Conservation (phyloP, 2,329 filamentous ascomycete species). For the Talaromyces sp. region DNA sequence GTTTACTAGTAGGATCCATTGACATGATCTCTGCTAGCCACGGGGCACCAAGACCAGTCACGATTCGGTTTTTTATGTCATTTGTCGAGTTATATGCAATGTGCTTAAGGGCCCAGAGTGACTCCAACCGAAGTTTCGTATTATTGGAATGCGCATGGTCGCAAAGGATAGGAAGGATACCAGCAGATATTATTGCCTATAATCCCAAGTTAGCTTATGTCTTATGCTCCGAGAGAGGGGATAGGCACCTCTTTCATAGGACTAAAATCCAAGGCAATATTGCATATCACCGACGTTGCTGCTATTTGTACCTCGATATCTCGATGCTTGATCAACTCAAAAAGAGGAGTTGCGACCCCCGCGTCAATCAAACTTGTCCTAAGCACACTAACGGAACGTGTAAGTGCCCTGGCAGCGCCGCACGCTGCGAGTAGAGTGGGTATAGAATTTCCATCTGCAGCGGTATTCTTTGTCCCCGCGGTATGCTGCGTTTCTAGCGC, state of each 20-base stretch:
- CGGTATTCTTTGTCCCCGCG: slow-evolving; percentile 35
- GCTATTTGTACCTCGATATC: slow-evolving; percentile 80
- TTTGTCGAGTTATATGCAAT: slow-evolving; percentile 71
- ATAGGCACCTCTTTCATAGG: slow-evolving; percentile 77
- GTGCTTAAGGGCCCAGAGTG: slow-evolving; percentile 92
- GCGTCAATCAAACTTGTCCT: slow-evolving; percentile 86
- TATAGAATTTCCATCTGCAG: slow-evolving; percentile 71
- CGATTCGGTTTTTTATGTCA: slow-evolving; percentile 70
- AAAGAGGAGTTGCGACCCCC: slow-evolving; percentile 73
- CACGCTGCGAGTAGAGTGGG: slow-evolving; percentile 82
- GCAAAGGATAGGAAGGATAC: slow-evolving; percentile 74
- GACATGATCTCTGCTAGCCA: slow-evolving; percentile 81
- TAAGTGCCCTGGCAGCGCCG: slow-evolving; percentile 74
- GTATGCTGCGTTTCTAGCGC: slow-evolving; percentile 30
- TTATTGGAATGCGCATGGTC: slow-evolving; percentile 80
- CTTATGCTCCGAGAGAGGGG: background rate
- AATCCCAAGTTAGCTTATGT: slow-evolving; percentile 10
- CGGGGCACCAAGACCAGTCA: slow-evolving; percentile 72
- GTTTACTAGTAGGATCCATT: slow-evolving; percentile 45
- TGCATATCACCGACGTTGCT: slow-evolving; percentile 79
- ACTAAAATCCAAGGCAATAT: slow-evolving; percentile 83
- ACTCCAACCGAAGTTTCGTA: slow-evolving; percentile 75
- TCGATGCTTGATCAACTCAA: slow-evolving; percentile 70
- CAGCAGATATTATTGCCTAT: slow-evolving; percentile 69
- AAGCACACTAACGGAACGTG: slow-evolving; percentile 78